Base-by-base conservation (phyloP, 768 basidiomycete genomes). In the Panus rudis region DNA sequence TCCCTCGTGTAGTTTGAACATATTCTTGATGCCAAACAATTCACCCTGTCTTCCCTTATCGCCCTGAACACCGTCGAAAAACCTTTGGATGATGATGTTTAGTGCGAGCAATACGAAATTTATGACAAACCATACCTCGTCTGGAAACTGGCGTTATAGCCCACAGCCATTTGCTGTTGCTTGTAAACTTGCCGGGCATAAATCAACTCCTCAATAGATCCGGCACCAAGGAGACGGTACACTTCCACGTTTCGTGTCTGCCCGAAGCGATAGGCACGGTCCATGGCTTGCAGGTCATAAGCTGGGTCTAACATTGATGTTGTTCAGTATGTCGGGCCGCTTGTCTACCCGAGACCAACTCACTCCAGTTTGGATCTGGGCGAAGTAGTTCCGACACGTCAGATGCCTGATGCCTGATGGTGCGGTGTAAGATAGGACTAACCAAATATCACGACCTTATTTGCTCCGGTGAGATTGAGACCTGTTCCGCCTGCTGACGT, bases 371-470 rank as follows among this genome's bases (percentile, higher is more conserved):
- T 3, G 93, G 92, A 65, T 93, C 90, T 87, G 51, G 6, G 6
- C 4, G 35, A 43, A 12, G 13, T 4, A 28, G 26, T 28, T 39
- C 38, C 10, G 13, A 20, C 40, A 26, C 23, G 28, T 30, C 28
- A 30, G 28, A 30, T 30, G 13, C 24, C 42, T 20, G 38, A 17
- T 50, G 27, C 19, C 43, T 45, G 24, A 51, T 16, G 16, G 16
- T 30, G 28, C 28, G 16, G 10, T 30, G 28, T 30, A 16, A 10
- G 28, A 30, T 16, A 33, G 22, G 19, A 45, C 76, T 52, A 48
- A 82, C 84, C 86, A 58, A 94, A 91, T 31, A 92, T 86, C 21
- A 92, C 86, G 17, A 96, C 94, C 63, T 88, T 92, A 58, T 98
- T 97, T 3, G 94, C 92, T 3, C 84, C 84, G 13, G 89, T 91